Evolutionary conservation across 1,284 basidiomycete species (phyloP).

Genomic region (Tetrapyrgos nigripes): DNA sequence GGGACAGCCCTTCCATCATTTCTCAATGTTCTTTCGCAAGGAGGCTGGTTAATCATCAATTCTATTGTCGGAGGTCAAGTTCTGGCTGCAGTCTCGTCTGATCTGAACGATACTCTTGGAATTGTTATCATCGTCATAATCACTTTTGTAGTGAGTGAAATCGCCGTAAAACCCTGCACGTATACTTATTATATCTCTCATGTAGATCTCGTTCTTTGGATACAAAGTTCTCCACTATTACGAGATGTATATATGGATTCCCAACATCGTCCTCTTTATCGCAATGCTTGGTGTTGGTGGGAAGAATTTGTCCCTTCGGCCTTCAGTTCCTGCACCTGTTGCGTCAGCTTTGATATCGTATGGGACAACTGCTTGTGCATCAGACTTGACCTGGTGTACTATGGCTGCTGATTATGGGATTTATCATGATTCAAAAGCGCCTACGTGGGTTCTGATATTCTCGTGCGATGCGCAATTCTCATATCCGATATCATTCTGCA

Average conservation of each 20-base stretch:
- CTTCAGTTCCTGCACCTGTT: constrained; percentile 35
- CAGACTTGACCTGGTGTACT: constrained; percentile 57
- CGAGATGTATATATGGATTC: constrained; percentile 71
- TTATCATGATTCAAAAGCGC: constrained; percentile 56
- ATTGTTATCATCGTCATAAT: constrained; percentile 81
- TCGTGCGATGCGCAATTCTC: too few species aligned
- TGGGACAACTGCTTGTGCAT: constrained; percentile 50
- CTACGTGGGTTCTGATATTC: constrained; percentile 41
- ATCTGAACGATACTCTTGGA: constrained; percentile 58
- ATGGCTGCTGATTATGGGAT: constrained; percentile 66
- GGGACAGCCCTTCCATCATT: constrained; percentile 66
- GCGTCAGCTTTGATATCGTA: constrained; percentile 44
- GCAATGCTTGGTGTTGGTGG: constrained; percentile 67
- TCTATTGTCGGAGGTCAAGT: constrained; percentile 80
- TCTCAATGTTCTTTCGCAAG: constrained; percentile 68
- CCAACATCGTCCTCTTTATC: constrained; percentile 70
- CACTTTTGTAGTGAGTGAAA: constrained; percentile 58
- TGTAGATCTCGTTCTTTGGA: constrained; percentile 60
- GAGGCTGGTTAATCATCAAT: constrained; percentile 77
- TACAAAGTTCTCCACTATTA: constrained; percentile 71
- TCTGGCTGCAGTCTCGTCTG: constrained; percentile 62
- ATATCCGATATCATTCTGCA: constrained; percentile 29
- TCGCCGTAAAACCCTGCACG: neutral
- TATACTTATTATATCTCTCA: neutral
- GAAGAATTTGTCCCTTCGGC: constrained; percentile 47